These are phyloP conservation scores for Strobilomyces echinocephalus DNA, from an alignment of 768 basidiomycete genomes.

Conservation along the genomic window DNA sequence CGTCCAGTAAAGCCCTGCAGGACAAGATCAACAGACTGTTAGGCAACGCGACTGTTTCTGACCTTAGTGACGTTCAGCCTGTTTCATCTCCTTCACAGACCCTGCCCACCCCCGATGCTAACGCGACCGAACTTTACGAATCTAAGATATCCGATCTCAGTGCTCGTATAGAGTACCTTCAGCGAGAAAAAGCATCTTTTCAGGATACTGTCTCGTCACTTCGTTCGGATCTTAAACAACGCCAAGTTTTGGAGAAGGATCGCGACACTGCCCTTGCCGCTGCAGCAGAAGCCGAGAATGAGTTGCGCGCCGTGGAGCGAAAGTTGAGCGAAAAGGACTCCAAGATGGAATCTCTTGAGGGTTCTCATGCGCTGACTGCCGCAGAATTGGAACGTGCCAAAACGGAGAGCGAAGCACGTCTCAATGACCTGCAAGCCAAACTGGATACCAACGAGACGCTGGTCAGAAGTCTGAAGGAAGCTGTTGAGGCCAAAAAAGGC, in stretches of 20 bases:
- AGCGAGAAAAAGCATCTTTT: conserved; percentile 67
- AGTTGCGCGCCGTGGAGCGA: conserved; percentile 39
- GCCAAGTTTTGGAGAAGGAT: conserved; percentile 37
- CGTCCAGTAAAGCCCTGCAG: conserved; percentile 40
- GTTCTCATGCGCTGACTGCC: conserved; percentile 33
- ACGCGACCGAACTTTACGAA: conserved; percentile 11
- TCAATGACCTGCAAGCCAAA: conserved; percentile 41
- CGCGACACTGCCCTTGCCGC: conserved; percentile 39
- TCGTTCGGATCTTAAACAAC: conserved; percentile 19
- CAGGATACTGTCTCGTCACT: conserved; percentile 31
- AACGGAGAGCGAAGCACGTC: conserved; percentile 40
- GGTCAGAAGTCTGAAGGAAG: conserved; percentile 46
- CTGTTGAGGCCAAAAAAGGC: conserved; percentile 48
- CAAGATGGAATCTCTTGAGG: conserved; percentile 46
- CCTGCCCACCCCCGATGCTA: conserved; percentile 36
- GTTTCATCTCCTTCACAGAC: conserved; percentile 29
- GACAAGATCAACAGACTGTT: conserved; percentile 46
- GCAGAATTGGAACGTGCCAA: conserved; percentile 45
- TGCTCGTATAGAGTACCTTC: conserved; percentile 51
- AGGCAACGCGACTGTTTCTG: conserved; percentile 24
- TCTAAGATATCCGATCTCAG: conserved; percentile 19
- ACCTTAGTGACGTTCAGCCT: conserved; percentile 9
- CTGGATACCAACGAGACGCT: conserved; percentile 42
- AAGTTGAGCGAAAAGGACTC: conserved; percentile 41
- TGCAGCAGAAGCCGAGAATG: conserved; percentile 40